Evolutionary conservation across 2,329 filamentous ascomycete genomes (phyloP).

Genomic region (Talaromyces albobiverticillius): DNA sequence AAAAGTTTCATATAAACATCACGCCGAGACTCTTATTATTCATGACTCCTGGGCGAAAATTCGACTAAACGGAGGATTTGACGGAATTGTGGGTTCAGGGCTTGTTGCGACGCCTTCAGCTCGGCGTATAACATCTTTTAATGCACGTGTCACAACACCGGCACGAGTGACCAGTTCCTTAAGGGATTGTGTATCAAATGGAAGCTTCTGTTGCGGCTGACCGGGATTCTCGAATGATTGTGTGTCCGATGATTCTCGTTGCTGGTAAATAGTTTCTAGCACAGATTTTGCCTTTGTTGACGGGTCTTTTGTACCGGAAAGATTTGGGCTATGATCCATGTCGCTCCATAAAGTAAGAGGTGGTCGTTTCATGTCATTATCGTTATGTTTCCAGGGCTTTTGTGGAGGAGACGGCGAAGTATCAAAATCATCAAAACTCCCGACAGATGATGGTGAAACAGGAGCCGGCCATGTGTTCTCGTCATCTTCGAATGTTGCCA

Average conservation of each 20-base stretch:
- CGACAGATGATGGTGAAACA: constrained; percentile 55
- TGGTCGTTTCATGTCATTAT: constrained; percentile 30
- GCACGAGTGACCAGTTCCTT: constrained; percentile 57
- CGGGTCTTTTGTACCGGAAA: constrained; percentile 51
- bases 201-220: constrained; percentile 50
- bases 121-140: constrained; percentile 50
- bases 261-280: constrained; percentile 58
- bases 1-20: background rate
- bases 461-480: constrained; percentile 50
- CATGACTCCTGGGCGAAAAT: constrained; percentile 40
- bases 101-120: constrained; percentile 44
- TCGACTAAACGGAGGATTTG: constrained; percentile 46
- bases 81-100: constrained; percentile 27
- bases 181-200: constrained; percentile 64
- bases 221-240: constrained; percentile 22
- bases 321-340: constrained; percentile 28
- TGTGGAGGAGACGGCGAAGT: constrained; percentile 42
- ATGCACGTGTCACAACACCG: constrained; percentile 46
- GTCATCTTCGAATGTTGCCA: constrained; percentile 63
- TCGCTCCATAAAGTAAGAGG: constrained; percentile 25
- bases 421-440: constrained; percentile 59
- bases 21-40: background rate
- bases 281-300: constrained; percentile 61
- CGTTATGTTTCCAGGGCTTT: constrained; percentile 29
- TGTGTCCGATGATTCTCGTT: constrained; percentile 36